Evolutionary conservation across 1,284 basidiomycete species (phyloP).

Genomic region (Sparassis latifolia): DNA sequence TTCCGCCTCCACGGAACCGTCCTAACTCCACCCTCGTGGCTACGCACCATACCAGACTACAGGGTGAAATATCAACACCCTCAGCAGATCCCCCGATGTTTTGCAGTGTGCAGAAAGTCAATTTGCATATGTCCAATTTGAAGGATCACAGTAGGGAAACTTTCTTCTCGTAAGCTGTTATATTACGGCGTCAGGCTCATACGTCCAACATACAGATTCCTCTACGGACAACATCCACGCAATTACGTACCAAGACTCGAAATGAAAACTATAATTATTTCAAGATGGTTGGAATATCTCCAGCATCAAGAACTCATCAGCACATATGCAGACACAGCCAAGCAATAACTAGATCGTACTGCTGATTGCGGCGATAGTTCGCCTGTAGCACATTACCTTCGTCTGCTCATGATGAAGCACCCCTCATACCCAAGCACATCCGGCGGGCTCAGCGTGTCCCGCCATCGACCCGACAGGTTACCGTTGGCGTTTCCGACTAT

Average conservation of each 20-base stretch:
- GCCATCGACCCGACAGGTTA: constrained; percentile 66
- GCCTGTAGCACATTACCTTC: constrained; percentile 19
- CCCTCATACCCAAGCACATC: constrained; percentile 64
- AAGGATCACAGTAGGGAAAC: too few species aligned
- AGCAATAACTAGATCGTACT: too few species aligned
- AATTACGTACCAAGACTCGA: neutral
- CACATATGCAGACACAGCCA: neutral
- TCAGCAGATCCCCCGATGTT: too few species aligned
- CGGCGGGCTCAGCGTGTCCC: constrained; percentile 59
- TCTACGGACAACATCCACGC: neutral
- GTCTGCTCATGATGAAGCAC: constrained; percentile 66
- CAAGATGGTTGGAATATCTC: neutral
- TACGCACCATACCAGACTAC: too few species aligned
- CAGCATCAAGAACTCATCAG: neutral
- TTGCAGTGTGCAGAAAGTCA: too few species aligned
- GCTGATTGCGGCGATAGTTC: too few species aligned
- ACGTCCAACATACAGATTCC: neutral
- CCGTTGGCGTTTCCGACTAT: constrained; percentile 59
- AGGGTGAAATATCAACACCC: too few species aligned
- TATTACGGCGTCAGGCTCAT: too few species aligned
- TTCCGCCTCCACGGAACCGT: too few species aligned
- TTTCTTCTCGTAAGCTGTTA: too few species aligned
- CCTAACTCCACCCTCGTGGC: too few species aligned
- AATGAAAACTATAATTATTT: neutral
- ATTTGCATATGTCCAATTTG: too few species aligned